Conservation (phyloP, 2,329 filamentous ascomycete species). For the Botrytis cinerea region DNA sequence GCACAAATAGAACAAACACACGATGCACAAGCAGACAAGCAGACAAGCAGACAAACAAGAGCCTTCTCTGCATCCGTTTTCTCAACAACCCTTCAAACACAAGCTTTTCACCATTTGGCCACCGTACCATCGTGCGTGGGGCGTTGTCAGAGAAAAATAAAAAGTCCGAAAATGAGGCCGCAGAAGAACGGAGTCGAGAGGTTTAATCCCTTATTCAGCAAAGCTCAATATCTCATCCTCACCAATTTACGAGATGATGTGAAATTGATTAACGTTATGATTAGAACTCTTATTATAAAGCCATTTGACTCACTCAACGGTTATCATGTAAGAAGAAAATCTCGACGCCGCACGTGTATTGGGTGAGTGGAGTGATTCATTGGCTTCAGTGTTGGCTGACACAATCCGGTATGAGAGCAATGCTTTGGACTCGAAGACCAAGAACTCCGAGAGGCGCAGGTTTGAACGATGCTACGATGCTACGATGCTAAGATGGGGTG, state of each 20-base stretch:
- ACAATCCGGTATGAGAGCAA: slow-evolving; percentile 7
- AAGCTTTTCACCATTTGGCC: slow-evolving; percentile 2
- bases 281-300: background rate
- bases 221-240: background rate
- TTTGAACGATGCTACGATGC: background rate
- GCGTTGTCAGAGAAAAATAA: slow-evolving; percentile 34
- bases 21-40: background rate
- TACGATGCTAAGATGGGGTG: background rate
- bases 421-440: slow-evolving; percentile 8
- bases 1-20: no score
- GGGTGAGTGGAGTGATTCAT: slow-evolving; percentile 23
- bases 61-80: background rate
- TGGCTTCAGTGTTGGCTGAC: slow-evolving; percentile 24
- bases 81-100: background rate
- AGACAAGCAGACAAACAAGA: background rate
- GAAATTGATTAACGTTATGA: background rate
- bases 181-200: slow-evolving; percentile 4
- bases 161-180: slow-evolving; percentile 36
- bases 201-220: slow-evolving; percentile 2
- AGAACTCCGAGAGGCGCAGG: slow-evolving; percentile 1
- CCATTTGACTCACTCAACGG: slow-evolving; percentile 14
- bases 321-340: slow-evolving; percentile 26
- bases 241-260: slow-evolving; percentile 10
- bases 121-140: slow-evolving; percentile 34
- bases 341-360: slow-evolving; percentile 35